A percentile compares a stretch with the other conserved stretches of the same genome.
Evolutionary conservation across 305 asterid species (phyloP).

Genomic region (Fraxinus ornus): DNA sequence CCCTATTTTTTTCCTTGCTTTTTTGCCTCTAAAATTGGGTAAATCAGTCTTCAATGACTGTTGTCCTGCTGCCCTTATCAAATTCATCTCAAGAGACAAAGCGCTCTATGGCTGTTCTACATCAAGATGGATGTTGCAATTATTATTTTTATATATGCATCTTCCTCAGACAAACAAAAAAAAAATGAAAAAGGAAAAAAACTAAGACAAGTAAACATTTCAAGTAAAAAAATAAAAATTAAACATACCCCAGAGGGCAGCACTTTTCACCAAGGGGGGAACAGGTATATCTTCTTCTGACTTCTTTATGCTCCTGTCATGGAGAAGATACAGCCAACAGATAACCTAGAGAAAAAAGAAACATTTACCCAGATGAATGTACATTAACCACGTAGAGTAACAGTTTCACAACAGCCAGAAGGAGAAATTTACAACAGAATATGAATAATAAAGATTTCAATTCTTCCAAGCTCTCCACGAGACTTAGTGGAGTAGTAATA

Average conservation of each 20-base stretch:
- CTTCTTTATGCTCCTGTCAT: conserved; percentile 64
- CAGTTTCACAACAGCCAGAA: background rate
- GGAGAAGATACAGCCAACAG: conserved; percentile 4
- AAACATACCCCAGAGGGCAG: conserved; percentile 77
- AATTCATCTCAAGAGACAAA: background rate
- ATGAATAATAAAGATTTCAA: background rate
- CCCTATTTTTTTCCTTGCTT: background rate
- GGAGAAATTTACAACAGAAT: background rate
- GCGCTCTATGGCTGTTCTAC: background rate
- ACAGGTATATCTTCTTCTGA: conserved; percentile 79
- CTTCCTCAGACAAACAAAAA: background rate
- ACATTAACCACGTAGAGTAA: background rate
- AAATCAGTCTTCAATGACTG: background rate
- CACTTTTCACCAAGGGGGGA: conserved; percentile 75
- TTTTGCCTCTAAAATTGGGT: background rate
- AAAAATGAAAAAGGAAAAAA: background rate
- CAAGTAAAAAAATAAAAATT: conserved; percentile 1
- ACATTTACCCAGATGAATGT: background rate
- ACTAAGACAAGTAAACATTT: background rate
- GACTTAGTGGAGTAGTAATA: background rate
- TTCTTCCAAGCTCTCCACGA: background rate
- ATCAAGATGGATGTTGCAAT: background rate
- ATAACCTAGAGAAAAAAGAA: background rate
- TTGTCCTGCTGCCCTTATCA: background rate
- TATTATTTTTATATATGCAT: background rate